These are phyloP conservation scores for Sarocladium oryzae DNA, from an alignment of 2,329 filamentous ascomycete genomes.

Conservation along the genomic window DNA sequence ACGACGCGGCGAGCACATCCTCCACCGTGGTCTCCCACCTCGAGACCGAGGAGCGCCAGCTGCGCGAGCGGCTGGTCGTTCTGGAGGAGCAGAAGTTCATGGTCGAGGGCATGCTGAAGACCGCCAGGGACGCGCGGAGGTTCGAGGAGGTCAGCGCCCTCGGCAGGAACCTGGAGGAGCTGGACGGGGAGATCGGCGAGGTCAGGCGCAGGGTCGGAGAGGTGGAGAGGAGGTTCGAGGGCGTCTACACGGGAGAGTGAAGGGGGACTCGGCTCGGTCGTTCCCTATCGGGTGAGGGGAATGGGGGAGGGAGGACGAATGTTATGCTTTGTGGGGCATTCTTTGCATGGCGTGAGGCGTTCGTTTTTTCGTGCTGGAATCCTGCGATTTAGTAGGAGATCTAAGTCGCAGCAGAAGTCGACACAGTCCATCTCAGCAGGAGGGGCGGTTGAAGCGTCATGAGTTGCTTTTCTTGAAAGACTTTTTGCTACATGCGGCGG, in stretches of 20 bases:
- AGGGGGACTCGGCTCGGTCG: too few relatives aligned
- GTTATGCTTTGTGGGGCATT: conserved; percentile 13
- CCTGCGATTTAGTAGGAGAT: too few relatives aligned
- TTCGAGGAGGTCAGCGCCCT: conserved; percentile 84
- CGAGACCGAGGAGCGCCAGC: conserved; percentile 76
- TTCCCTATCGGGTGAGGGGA: background rate
- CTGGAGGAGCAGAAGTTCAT: conserved; percentile 89
- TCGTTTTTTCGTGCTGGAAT: too few relatives aligned
- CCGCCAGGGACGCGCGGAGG: conserved; percentile 66
- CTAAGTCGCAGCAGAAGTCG: too few relatives aligned
- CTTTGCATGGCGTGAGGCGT: conserved; percentile 29
- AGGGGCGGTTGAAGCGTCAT: too few relatives aligned
- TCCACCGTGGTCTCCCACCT: conserved; percentile 52
- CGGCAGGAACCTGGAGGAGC: conserved; percentile 72
- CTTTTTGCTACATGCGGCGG: too few relatives aligned
- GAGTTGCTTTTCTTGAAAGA: too few relatives aligned
- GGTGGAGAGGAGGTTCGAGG: conserved; percentile 56
- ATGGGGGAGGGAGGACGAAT: background rate
- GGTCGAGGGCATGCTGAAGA: conserved; percentile 76
- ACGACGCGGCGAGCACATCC: conserved; percentile 12
- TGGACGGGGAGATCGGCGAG: conserved; percentile 69
- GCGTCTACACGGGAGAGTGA: conserved; percentile 31
- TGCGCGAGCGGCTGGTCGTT: conserved; percentile 73
- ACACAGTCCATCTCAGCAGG: background rate
- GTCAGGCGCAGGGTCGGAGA: conserved; percentile 58